Evolutionary conservation across 2,329 filamentous ascomycete species (phyloP).

Genomic region (Penicillium frequentans): DNA sequence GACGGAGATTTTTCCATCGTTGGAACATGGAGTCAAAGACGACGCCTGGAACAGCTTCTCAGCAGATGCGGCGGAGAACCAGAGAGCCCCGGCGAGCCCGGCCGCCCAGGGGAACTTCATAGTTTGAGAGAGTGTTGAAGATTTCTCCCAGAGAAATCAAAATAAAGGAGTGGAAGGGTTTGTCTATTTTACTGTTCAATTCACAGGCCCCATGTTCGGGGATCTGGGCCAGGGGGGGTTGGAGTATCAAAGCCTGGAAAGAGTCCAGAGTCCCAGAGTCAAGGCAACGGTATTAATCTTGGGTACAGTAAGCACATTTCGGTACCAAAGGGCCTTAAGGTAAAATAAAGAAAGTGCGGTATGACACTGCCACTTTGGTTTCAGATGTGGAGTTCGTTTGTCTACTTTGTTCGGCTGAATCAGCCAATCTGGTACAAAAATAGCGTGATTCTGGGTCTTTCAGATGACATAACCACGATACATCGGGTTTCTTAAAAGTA

Average conservation of each 20-base stretch:
- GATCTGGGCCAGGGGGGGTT: not conserved
- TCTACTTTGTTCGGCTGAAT: not conserved
- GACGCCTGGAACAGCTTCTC: constrained; percentile 16
- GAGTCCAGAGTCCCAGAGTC: not conserved
- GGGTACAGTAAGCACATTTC: not conserved
- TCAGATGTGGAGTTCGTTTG: constrained; percentile 1
- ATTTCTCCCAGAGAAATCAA: constrained; percentile 2
- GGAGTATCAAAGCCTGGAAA: not conserved
- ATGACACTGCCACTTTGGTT: constrained; percentile 3
- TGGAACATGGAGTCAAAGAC: constrained; percentile 17
- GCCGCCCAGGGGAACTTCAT: constrained; percentile 18
- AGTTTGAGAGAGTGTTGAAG: not conserved
- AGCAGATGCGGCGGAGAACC: constrained; percentile 13
- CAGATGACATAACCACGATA: not conserved
- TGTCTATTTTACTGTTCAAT: not conserved
- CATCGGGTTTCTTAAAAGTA: too few species aligned
- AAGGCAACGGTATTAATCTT: not conserved
- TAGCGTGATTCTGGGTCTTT: not conserved
- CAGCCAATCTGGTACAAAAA: not conserved
- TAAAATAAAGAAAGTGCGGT: not conserved
- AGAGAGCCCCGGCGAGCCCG: constrained; percentile 9
- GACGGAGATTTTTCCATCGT: constrained; percentile 15
- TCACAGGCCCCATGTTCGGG: not conserved
- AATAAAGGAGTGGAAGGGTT: not conserved
- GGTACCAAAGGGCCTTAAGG: not conserved